Base-by-base conservation (phyloP, 2,329 filamentous ascomycete species). In the Ascocoryne sarcoides region DNA sequence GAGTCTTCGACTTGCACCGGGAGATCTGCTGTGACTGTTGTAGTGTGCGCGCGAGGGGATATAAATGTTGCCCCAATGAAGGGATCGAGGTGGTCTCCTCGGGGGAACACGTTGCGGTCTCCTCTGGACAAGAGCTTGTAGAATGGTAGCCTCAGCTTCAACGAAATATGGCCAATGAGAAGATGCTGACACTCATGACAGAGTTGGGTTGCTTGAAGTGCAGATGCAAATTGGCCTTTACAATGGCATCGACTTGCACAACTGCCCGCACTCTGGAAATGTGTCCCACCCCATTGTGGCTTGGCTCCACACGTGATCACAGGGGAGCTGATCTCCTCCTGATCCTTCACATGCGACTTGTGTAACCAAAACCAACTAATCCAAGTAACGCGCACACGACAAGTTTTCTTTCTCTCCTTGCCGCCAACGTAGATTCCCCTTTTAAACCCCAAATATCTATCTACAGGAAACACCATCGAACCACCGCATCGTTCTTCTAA, bases 21-120 rank as follows among this genome's bases (percentile, higher is more conserved):
- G 15, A 32, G 26, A 36, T 31, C 44, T 42, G 52, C 18, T n/a
- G 23, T 12, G 30, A 35, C 30, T 15, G 29, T n/a, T 41, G 20
- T 26, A 23, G 37, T 50, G 36, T 28, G 42, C 42, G 46, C 41
- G 30, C n/a, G 16, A 40, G 16, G 40, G 31, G 37, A 40, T 37
- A 31, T 18, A 35, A 40, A 39, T 30, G 44, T 37, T 37, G 35
- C 32, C 40, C 32, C 39, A 45, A 44, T 41, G 48, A 48, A 38
- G 36, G 43, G 20, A 40, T 43, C 39, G 36, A 40, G 21, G 41
- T 39, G 31, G 34, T 30, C 36, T 46, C 20, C 28, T 37, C 37
- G 36, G 46, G 40, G 47, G 52, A 57, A 53, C 55, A 57, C 55
- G 52, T 57, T 56, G 50, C 52, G 42, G 36, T 43, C 33, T 42